Evolutionary conservation across 2,329 filamentous ascomycete genomes (phyloP), one percentile per base, ranked within the genome.

Genomic region (Lasiodiplodia sp.): DNA sequence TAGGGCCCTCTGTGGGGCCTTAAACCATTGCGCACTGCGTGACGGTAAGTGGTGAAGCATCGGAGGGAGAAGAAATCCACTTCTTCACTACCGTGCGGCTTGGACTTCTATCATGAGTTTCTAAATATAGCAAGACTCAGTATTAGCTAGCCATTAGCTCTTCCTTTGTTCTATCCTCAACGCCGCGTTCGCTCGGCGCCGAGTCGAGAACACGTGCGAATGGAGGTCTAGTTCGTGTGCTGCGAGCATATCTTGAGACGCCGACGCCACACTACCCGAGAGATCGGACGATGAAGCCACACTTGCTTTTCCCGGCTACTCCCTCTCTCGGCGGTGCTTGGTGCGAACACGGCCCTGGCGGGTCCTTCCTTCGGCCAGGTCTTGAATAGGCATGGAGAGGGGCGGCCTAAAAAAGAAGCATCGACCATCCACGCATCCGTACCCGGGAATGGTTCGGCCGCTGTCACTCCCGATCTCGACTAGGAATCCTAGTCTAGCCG

Each of bases 191-290:
- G 25, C 38, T 18, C 21, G 18, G 21, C 12, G 40, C 25, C 56
- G 28, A 37, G 37, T 18, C 8, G 44, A 12, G 12, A 60, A 25
- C 57, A 60, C 10, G 57, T 25, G 47, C 6, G 21, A 25, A 58
- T 21, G 21, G 40, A 25, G 38, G 10, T 12, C 7, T 23, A 5
- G 14, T 11, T 14, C 14, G 23, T 12, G 23, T 37, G 28, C 14
- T 37, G n/a, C n/a, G 25, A n/a, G 23, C 34, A n/a, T 28, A 60
- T 31, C 57, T 38, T 47, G 38, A 47, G 57, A 60, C 57, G 57
- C 38, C 57, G 38, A 60, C 55, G 55, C 55, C 55, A 57, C 55
- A 57, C 23, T 21, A 56, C 52, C 18, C 23, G 25, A 28, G 16
- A n/a, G 28, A 31, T 31, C 23, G 52, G 14, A 10, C 51, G 14